These are phyloP conservation scores for Paramecium sonneborni DNA, from an alignment of 73 alveolate species.

Conservation along the genomic window DNA sequence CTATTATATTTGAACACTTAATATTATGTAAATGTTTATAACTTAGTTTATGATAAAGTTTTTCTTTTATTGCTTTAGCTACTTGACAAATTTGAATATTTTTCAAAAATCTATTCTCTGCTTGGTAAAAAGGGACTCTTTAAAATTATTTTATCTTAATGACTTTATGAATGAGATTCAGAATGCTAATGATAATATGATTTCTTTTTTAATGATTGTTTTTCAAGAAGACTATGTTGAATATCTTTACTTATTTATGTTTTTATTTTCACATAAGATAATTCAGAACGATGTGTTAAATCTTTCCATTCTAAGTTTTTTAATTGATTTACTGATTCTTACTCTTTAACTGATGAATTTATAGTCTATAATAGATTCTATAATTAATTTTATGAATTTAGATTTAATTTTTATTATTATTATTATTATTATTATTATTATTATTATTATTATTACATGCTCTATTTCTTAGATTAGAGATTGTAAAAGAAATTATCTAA, in stretches of 20 bases:
- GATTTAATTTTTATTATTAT: not conserved
- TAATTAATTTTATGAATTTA: not conserved
- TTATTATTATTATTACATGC: not conserved
- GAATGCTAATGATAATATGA: not conserved
- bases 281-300: conserved; percentile 2
- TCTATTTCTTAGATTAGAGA: not conserved
- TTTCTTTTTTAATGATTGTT: not conserved
- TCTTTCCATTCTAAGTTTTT: conserved; percentile 48
- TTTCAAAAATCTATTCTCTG: not conserved
- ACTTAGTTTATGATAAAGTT: not conserved
- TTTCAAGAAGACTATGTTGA: not conserved
- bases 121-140: not conserved
- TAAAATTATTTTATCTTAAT: not conserved
- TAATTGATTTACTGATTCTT: conserved; percentile 16
- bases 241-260: not conserved
- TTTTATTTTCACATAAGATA: not conserved
- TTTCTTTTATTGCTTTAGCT: not conserved
- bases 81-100: not conserved
- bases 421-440: not conserved
- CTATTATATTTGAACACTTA: not conserved
- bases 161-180: not conserved
- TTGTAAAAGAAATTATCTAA: not conserved
- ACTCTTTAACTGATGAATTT: not conserved
- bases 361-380: not conserved
- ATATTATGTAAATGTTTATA: not conserved